Percentiles rank a stretch among this genome's conserved stretches.
Conservation (phyloP, 139 green algal species). For the Auxenochlorella protothecoides region DNA sequence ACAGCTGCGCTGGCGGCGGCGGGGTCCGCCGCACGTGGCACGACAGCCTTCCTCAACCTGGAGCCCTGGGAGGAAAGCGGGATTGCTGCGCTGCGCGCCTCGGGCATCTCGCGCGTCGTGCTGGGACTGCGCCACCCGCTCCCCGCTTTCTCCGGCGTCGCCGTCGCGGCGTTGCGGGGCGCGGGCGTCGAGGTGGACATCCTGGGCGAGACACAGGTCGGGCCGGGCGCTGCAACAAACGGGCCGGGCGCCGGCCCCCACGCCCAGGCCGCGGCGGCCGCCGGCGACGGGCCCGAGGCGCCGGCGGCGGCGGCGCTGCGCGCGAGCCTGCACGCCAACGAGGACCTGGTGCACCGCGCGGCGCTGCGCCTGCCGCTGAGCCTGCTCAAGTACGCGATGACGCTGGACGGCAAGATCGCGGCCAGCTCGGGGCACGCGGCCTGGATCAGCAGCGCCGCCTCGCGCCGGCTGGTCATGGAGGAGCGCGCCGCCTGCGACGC, state of each 20-base stretch:
- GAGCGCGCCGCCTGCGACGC: conserved; percentile 64
- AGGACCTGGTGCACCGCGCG: conserved; percentile 65
- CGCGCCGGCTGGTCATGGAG: conserved; percentile 72
- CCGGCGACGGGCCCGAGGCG: neutral
- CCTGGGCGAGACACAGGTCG: conserved; percentile 15
- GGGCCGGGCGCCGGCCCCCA: neutral
- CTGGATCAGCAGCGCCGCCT: conserved; percentile 76
- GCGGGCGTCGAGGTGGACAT: conserved; percentile 70
- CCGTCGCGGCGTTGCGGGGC: conserved; percentile 41
- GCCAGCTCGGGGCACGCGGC: conserved; percentile 75
- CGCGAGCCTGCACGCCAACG: conserved; percentile 68
- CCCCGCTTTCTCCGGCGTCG: conserved; percentile 47
- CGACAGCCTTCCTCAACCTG: conserved; percentile 88
- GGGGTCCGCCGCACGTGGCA: conserved; percentile 21
- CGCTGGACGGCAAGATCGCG: conserved; percentile 97
- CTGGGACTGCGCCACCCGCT: conserved; percentile 87
- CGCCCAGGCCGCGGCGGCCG: too few relatives aligned
- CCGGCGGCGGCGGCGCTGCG: conserved; percentile 23
- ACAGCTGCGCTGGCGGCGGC: conserved; percentile 36
- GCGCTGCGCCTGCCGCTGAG: conserved; percentile 56
- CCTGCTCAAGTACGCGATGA: conserved; percentile 98
- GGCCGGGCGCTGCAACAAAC: neutral
- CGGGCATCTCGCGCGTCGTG: conserved; percentile 73
- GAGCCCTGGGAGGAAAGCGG: conserved; percentile 72
- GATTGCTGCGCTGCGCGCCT: conserved; percentile 55